Conservation (phyloP, 164 flowering plant species). For the Magnolia changhungtana region DNA sequence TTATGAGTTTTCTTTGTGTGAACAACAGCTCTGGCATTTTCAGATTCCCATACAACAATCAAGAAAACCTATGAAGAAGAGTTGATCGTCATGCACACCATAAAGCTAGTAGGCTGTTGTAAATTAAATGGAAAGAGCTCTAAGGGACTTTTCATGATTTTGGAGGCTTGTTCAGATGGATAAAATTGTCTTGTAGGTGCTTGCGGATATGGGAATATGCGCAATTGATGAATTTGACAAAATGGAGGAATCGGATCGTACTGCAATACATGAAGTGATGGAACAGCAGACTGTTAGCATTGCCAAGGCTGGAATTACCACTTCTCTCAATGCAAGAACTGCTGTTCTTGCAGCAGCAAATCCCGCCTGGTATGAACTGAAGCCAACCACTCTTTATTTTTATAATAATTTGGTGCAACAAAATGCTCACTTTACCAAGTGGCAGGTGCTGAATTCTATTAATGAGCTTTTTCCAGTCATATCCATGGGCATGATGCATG, state of each 20-base stretch:
- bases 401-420: not conserved
- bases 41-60: not conserved
- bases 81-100: too few relatives aligned
- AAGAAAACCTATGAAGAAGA: not conserved
- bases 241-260: conserved; percentile 98
- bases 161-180: not conserved
- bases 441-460: not conserved
- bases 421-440: not conserved
- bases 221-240: conserved; percentile 99
- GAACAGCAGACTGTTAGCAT: conserved; percentile 99
- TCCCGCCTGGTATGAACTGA: conserved; percentile 79
- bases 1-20: too few relatives aligned
- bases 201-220: conserved; percentile 99
- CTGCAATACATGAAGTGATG: conserved; percentile 99
- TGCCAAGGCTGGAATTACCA: conserved; percentile 99
- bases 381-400: not conserved
- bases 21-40: too few relatives aligned
- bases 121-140: not conserved
- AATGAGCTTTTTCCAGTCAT: not conserved
- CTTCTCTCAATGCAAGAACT: conserved; percentile 96
- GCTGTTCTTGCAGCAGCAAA: conserved; percentile 99
- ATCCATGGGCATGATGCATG: too few relatives aligned
- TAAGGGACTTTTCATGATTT: not conserved
- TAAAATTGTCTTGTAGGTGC: conserved; percentile 51
- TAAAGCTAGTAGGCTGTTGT: not conserved